phyloP scores from a whole-genome alignment of 768 basidiomycete species.

The Crepidotus variabilis region DNA sequence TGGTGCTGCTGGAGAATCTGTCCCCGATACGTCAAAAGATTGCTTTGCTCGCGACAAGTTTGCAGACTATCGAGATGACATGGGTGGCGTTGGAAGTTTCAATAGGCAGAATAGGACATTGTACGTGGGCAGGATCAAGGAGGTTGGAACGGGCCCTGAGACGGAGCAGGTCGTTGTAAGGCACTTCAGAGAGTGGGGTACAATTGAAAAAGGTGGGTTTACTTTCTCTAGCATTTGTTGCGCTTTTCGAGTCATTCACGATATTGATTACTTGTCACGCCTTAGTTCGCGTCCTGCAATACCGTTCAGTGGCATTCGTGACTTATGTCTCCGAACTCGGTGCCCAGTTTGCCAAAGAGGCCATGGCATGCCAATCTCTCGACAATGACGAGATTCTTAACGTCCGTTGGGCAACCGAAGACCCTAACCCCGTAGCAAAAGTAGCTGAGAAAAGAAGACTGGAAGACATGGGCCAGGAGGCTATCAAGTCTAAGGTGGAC shows the following conservation, averaged over 20 bases:
- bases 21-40: conserved; percentile 93
- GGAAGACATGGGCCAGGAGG: conserved; percentile 81
- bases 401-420: conserved; percentile 98
- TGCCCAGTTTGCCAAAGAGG: conserved; percentile 96
- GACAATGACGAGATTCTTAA: conserved; percentile 98
- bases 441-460: conserved; percentile 80
- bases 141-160: conserved; percentile 83
- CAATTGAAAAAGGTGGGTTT: conserved; percentile 82
- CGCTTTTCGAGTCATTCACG: neutral
- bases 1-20: conserved; percentile 37
- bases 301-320: conserved; percentile 95
- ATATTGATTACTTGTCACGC: neutral
- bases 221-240: neutral
- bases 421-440: conserved; percentile 92
- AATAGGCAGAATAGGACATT: conserved; percentile 90
- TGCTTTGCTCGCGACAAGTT: conserved; percentile 98
- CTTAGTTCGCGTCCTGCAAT: conserved; percentile 85
- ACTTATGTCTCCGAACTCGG: conserved; percentile 84
- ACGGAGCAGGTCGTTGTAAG: conserved; percentile 87
- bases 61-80: conserved; percentile 95
- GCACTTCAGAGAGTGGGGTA: conserved; percentile 96
- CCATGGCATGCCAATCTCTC: conserved; percentile 97
- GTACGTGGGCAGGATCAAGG: conserved; percentile 92
- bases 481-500: conserved; percentile 82
- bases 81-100: conserved; percentile 99